These are phyloP conservation scores for Chlorophyllum brunneum DNA, from an alignment of 768 basidiomycete species.

Conservation along the genomic window DNA sequence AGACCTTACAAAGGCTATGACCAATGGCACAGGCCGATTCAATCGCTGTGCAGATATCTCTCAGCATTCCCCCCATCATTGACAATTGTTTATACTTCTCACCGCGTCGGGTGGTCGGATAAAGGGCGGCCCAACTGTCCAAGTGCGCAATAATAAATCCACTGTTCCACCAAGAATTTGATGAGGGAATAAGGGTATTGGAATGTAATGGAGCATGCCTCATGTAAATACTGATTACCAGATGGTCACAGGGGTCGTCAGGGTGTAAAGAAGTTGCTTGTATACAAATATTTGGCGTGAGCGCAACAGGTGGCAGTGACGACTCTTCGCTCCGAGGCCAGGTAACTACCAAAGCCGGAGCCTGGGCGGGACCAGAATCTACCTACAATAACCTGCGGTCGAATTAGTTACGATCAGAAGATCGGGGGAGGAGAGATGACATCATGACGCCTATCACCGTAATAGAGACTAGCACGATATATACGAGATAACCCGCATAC, in stretches of 20 bases:
- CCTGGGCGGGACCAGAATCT: too few relatives aligned
- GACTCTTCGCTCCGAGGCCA: not conserved
- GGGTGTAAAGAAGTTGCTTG: not conserved
- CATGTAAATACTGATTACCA: too few relatives aligned
- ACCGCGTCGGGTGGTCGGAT: not conserved
- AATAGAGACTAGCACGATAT: constrained; percentile 29
- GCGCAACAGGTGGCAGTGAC: not conserved
- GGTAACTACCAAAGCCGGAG: too few relatives aligned
- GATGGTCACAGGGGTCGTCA: too few relatives aligned
- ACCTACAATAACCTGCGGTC: not conserved
- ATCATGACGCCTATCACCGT: constrained; percentile 14
- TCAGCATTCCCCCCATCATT: not conserved
- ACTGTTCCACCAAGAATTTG: not conserved
- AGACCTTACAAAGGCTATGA: too few relatives aligned
- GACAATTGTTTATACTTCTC: not conserved
- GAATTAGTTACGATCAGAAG: not conserved
- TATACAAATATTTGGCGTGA: not conserved
- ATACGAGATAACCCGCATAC: constrained; percentile 47
- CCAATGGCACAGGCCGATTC: too few relatives aligned
- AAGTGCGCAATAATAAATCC: not conserved
- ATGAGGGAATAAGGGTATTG: too few relatives aligned
- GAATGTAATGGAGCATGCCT: too few relatives aligned
- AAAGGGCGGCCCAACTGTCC: not conserved
- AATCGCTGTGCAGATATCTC: too few relatives aligned
- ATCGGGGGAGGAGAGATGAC: constrained; percentile 5